Evolutionary conservation across 2,329 filamentous ascomycete genomes (phyloP), one percentile per base, ranked within the genome.

Genomic region (Fusarium sp.): DNA sequence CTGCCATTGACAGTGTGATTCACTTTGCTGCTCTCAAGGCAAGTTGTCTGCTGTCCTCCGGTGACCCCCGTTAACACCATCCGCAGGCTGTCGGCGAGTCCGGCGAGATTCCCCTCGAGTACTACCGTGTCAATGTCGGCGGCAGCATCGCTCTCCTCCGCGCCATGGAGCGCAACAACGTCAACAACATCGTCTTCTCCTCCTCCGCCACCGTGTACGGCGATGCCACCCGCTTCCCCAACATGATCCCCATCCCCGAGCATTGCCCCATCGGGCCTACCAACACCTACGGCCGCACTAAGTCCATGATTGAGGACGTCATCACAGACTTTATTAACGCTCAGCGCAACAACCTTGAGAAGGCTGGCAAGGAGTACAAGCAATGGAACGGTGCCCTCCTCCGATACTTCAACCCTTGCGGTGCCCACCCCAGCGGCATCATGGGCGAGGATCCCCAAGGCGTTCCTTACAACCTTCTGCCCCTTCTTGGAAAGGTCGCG

Each of bases 201-300:
- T 98, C 95, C 72, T 98, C 95, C 2, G 97, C 97, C 37, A 99
- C 97, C 77, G 97, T 99, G 76, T 99, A 99, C 84, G 97, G 97
- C 81, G 97, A 99, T 85, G 97, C 96, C 63, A 98, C 97, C 54
- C 94, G 95, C 82, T 94, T 98, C 86, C 92, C 93, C 77, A 93
- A 97, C 89, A 99, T 99, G 97, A 99, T 99, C 76, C 97, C 97
- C 74, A 99, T 99, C 81, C 97, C 97, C 61, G 97, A 99, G 87
- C 88, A 94, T 84, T 99, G 97, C 89, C 97, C 97, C 70, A 94
- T 97, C 73, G 96, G 95, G 61, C 95, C 97, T 15, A 99, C 97
- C 77, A 99, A 98, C 88, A 95, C 96, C 30, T 99, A 99, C 85
- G 97, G 97, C 73, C 95, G 95, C 85, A 99, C 97, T 75, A 99